Percentiles rank a stretch among this genome's conserved stretches.
These are phyloP conservation scores for Ambrosia trifida DNA, from an alignment of 129 eudicot species.

Conservation along the genomic window DNA sequence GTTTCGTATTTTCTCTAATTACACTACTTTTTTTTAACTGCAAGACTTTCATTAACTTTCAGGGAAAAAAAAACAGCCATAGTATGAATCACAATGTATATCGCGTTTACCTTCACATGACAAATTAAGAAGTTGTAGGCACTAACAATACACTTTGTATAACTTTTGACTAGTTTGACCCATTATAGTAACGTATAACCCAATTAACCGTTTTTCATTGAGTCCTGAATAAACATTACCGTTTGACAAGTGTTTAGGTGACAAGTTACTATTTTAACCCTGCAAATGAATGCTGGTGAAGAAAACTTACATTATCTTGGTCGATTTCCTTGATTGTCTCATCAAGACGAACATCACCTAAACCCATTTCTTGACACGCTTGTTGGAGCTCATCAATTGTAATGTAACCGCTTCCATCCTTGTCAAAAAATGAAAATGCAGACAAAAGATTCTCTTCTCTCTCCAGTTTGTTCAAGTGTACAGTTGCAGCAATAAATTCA, in stretches of 20 bases:
- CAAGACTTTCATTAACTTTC: too few relatives aligned
- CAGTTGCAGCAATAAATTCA: constrained; percentile 93
- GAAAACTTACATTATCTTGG: constrained; percentile 79
- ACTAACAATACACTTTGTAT: too few relatives aligned
- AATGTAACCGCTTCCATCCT: constrained; percentile 95
- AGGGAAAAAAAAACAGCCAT: too few relatives aligned
- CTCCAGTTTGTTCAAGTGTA: constrained; percentile 90
- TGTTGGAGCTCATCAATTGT: constrained; percentile 93
- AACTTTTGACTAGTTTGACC: not conserved
- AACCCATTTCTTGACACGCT: constrained; percentile 92
- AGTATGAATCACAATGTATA: too few relatives aligned
- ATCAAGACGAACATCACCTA: constrained; percentile 79
- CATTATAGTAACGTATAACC: not conserved
- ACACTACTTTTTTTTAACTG: too few relatives aligned
- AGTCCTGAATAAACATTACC: not conserved
- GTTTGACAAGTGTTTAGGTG: constrained; percentile 4
- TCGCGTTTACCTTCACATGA: too few relatives aligned
- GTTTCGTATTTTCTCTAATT: too few relatives aligned
- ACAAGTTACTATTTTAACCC: not conserved
- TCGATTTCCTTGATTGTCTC: constrained; percentile 91
- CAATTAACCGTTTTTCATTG: not conserved
- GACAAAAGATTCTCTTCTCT: constrained; percentile 92
- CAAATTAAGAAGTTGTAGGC: too few relatives aligned
- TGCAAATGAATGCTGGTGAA: not conserved
- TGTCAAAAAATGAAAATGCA: constrained; percentile 87